Conservation (phyloP, 208 protist genomes). For the Trypanosoma congolense region DNA sequence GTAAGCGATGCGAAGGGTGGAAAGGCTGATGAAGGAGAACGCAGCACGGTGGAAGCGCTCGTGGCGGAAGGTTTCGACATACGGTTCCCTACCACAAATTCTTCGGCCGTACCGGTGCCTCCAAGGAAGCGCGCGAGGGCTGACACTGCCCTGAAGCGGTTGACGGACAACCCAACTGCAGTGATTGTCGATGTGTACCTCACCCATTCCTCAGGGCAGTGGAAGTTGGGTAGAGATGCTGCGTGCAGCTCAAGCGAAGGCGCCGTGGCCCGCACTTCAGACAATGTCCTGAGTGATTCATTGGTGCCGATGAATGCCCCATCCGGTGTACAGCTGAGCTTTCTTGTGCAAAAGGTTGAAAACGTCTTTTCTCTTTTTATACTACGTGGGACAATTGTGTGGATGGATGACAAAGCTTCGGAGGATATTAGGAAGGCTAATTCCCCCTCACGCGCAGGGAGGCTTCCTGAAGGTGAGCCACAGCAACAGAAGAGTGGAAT, state of each 20-base stretch:
- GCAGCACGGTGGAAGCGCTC: constrained; percentile 5
- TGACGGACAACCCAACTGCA: constrained; percentile 45
- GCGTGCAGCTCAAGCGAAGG: neutral
- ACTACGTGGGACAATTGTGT: constrained; percentile 19
- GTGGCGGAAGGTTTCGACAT: neutral
- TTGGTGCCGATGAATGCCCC: constrained; percentile 5
- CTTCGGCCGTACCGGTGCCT: neutral
- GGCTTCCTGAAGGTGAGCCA: constrained; percentile 4
- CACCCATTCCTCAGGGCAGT: constrained; percentile 30
- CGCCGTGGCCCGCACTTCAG: no score
- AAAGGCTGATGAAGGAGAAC: neutral
- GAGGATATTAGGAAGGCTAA: constrained; percentile 7
- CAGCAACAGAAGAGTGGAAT: neutral
- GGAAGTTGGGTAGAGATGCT: constrained; percentile 18
- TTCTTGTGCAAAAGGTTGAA: constrained; percentile 24
- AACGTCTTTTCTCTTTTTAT: constrained; percentile 25
- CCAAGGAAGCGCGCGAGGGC: neutral
- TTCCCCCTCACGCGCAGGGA: neutral
- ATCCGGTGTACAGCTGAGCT: constrained; percentile 19
- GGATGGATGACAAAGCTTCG: constrained; percentile 9
- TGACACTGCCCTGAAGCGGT: constrained; percentile 19
- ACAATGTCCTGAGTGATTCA: no score
- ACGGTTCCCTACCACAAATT: neutral
- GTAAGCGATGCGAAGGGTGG: neutral
- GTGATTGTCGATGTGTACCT: constrained; percentile 45